Evolutionary conservation across 2,329 filamentous ascomycete genomes (phyloP).

Genomic region (Aspergillus sp.): DNA sequence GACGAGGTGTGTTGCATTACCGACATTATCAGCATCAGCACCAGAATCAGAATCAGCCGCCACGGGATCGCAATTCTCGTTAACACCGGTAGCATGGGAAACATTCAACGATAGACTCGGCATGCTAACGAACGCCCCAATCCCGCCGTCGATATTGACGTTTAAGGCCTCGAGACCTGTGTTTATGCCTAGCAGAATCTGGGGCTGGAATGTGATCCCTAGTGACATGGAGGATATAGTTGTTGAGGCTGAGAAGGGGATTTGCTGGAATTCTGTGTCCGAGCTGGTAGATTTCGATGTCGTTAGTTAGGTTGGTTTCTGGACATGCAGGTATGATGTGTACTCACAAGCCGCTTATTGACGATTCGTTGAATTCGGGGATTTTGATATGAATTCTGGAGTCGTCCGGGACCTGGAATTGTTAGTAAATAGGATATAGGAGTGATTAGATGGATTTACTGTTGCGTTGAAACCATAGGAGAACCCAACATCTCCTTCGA

Average conservation of each 20-base stretch:
- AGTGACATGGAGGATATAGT: not conserved
- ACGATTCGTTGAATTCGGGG: not conserved
- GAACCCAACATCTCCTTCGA: slow-evolving; percentile 1
- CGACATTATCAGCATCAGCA: not conserved
- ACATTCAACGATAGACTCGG: slow-evolving; percentile 22
- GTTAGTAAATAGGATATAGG: not conserved
- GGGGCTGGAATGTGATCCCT: not conserved
- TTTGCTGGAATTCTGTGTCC: not conserved
- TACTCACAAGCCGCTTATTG: slow-evolving; percentile 2
- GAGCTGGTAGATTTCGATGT: not conserved
- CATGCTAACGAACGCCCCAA: slow-evolving; percentile 23
- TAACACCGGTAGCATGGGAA: slow-evolving; percentile 16
- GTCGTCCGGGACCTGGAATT: not conserved
- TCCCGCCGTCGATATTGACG: slow-evolving; percentile 17
- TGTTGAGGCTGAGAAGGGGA: not conserved
- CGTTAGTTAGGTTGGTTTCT: not conserved
- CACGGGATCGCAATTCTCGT: slow-evolving; percentile 18
- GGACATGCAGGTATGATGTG: too few species aligned
- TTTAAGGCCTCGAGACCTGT: not conserved
- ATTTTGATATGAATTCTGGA: not conserved
- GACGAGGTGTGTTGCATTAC: slow-evolving; percentile 18
- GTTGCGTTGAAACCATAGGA: slow-evolving; percentile 3
- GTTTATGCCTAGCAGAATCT: not conserved
- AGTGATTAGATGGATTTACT: not conserved
- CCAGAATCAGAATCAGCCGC: not conserved